Percentiles rank a stretch among this genome's conserved stretches.
Conservation (phyloP, 192 early-diverging fungal genomes). For the Kappamyces sp. region DNA sequence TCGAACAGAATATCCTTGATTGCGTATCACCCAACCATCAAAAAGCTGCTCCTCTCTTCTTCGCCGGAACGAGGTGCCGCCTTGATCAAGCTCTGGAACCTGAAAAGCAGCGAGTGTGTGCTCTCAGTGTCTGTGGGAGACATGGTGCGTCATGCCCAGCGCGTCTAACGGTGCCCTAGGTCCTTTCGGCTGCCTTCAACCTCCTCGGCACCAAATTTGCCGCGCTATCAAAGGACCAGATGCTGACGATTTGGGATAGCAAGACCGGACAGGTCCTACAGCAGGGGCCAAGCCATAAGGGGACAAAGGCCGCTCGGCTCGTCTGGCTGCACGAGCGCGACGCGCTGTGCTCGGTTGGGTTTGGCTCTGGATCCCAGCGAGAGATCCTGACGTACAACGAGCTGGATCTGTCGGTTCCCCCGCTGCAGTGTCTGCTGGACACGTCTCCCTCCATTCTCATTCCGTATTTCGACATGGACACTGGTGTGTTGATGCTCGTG, state of each 20-base stretch:
- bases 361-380: constrained; percentile 36
- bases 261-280: constrained; percentile 49
- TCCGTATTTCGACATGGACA: constrained; percentile 65
- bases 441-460: constrained; percentile 69
- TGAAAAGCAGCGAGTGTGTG: constrained; percentile 26
- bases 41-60: constrained; percentile 51
- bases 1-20: constrained; percentile 49
- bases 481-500: constrained; percentile 57
- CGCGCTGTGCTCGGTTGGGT: constrained; percentile 23
- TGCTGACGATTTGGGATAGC: constrained; percentile 61
- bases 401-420: constrained; percentile 19
- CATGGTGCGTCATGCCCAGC: constrained; percentile 18
- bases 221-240: constrained; percentile 58
- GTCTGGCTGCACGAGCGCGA: constrained; percentile 57
- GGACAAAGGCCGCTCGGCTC: constrained; percentile 54
- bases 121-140: constrained; percentile 20
- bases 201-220: constrained; percentile 63
- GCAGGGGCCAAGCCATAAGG: constrained; percentile 60
- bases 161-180: not conserved
- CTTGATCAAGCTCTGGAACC: constrained; percentile 51
- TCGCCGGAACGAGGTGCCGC: constrained; percentile 51
- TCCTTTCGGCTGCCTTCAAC: constrained; percentile 19
- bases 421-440: constrained; percentile 41
- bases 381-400: constrained; percentile 51
- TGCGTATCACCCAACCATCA: constrained; percentile 51